These are phyloP conservation scores for Hymenoscyphus linearis DNA, from an alignment of 2,329 filamentous ascomycete species.

Conservation along the genomic window DNA sequence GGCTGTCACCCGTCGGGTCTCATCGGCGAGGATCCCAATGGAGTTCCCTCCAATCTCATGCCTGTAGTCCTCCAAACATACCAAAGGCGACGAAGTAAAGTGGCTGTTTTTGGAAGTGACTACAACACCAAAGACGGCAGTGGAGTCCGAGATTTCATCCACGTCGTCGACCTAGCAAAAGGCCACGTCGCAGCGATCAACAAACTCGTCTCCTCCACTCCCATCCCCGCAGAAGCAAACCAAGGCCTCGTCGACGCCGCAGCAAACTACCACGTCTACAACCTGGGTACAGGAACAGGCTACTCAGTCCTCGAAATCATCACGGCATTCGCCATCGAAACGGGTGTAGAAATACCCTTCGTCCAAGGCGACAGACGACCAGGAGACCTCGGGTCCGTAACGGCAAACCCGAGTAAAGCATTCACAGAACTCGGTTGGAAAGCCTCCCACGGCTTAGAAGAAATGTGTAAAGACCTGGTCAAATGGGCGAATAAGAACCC, in stretches of 20 bases:
- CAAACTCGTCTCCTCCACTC: not conserved
- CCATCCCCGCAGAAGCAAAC: conserved; percentile 16
- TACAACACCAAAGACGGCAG: conserved; percentile 61
- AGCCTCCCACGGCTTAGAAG: conserved; percentile 13
- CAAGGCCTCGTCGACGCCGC: conserved; percentile 30
- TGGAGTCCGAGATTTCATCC: conserved; percentile 60
- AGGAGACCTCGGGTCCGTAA: conserved; percentile 39
- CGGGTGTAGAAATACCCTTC: conserved; percentile 33
- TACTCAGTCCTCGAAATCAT: conserved; percentile 40
- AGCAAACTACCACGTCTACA: conserved; percentile 39
- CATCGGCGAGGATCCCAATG: conserved; percentile 57
- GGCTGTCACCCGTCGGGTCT: conserved; percentile 58
- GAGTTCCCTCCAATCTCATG: conserved; percentile 56
- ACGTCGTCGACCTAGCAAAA: conserved; percentile 57
- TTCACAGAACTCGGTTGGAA: conserved; percentile 37
- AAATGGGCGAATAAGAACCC: not conserved
- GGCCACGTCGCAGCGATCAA: conserved; percentile 55
- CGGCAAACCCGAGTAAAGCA: conserved; percentile 37
- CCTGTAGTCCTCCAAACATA: conserved; percentile 58
- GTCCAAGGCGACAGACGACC: conserved; percentile 32
- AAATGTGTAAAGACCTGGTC: not conserved
- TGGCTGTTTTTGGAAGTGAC: conserved; percentile 57
- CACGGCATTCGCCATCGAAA: conserved; percentile 33
- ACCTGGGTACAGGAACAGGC: conserved; percentile 40
- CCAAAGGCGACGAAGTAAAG: conserved; percentile 44